Conservation (phyloP, 2,329 filamentous ascomycete species). For the Beauveria australis region DNA sequence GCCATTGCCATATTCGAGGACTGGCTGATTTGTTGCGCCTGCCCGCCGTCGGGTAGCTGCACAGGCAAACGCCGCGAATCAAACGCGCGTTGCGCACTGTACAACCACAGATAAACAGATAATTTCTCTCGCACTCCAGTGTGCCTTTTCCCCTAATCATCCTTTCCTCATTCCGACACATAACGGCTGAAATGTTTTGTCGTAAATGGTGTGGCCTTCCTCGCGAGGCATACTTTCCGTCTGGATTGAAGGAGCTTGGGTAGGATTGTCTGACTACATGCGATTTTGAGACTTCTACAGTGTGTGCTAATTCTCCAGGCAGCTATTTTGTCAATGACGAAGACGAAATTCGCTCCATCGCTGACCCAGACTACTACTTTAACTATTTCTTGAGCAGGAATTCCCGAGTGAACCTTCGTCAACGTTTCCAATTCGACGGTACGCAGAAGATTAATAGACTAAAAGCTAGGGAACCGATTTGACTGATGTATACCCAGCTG, state of each 20-base stretch:
- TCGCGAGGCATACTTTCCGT: slow-evolving; percentile 57
- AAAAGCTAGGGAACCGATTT: neutral
- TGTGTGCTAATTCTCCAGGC: neutral
- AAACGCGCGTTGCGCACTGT: slow-evolving; percentile 4
- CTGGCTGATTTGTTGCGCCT: neutral
- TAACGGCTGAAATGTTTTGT: slow-evolving; percentile 57
- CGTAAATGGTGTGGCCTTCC: slow-evolving; percentile 61
- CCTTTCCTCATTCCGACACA: neutral
- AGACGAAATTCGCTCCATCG: slow-evolving; percentile 66
- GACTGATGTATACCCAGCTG: slow-evolving; percentile 37
- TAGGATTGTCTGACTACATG: slow-evolving; percentile 23
- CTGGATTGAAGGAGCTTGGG: slow-evolving; percentile 64
- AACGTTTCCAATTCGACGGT: slow-evolving; percentile 69
- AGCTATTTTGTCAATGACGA: slow-evolving; percentile 73
- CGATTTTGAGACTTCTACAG: neutral
- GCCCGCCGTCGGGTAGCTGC: neutral
- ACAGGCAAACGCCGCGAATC: neutral
- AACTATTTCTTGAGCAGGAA: slow-evolving; percentile 67
- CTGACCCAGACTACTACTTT: slow-evolving; percentile 61
- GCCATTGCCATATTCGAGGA: neutral
- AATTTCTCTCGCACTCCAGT: slow-evolving; percentile 13
- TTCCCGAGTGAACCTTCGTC: slow-evolving; percentile 67
- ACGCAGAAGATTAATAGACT: slow-evolving; percentile 16
- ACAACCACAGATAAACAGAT: slow-evolving; percentile 16
- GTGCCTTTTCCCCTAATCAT: neutral